Conservation (phyloP, 2,329 filamentous ascomycete species). For the Ophiostoma tasmaniense region DNA sequence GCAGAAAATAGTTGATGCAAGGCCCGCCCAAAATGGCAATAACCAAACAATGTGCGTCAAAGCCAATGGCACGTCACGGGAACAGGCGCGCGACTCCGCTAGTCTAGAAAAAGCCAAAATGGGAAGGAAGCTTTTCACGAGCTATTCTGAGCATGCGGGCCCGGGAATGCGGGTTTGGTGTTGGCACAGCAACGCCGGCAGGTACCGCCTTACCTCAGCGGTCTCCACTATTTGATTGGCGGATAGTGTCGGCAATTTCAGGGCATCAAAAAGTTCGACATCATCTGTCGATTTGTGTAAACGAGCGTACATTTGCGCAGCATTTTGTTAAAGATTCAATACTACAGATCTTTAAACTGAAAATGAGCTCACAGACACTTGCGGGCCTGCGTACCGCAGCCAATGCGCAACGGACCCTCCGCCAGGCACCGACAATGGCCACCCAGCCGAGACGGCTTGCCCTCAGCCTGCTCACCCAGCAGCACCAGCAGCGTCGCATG, state of each 20-base stretch:
- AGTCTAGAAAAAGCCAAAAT: not conserved
- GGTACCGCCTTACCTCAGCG: not conserved
- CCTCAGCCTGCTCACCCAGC: not conserved
- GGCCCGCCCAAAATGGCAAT: not conserved
- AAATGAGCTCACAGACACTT: not conserved
- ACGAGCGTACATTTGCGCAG: not conserved
- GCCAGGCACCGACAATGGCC: not conserved
- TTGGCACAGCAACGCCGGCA: slow-evolving; percentile 19
- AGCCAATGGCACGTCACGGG: not conserved
- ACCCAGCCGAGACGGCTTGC: not conserved
- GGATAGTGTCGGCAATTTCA: slow-evolving; percentile 10
- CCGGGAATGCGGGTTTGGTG: slow-evolving; percentile 13
- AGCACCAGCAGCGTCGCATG: not conserved
- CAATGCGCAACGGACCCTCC: not conserved
- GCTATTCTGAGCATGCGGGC: not conserved
- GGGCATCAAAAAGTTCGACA: not conserved
- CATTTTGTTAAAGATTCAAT: not conserved
- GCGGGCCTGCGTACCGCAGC: not conserved
- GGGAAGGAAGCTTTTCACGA: slow-evolving; percentile 1
- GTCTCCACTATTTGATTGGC: slow-evolving; percentile 11
- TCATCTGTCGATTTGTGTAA: not conserved
- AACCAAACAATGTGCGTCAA: not conserved
- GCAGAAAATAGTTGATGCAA: not conserved
- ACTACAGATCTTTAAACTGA: not conserved
- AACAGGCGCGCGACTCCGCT: not conserved